Percentiles rank a stretch among this genome's conserved stretches.
These are phyloP conservation scores for Echeveria elegans DNA, from an alignment of 164 flowering plant species.

Conservation along the genomic window DNA sequence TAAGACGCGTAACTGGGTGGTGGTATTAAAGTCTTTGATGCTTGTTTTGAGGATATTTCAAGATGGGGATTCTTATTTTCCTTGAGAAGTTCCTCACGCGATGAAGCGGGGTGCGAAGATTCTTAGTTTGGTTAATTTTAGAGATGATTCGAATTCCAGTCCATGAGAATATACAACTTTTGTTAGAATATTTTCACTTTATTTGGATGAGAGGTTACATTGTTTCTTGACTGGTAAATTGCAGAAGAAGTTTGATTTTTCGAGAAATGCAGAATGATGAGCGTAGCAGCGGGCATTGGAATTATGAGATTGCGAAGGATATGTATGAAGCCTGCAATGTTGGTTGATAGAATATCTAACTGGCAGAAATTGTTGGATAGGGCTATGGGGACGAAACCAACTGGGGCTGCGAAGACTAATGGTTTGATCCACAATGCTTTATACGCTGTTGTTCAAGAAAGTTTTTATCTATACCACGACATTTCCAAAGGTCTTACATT, in stretches of 20 bases:
- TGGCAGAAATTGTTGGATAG: constrained; percentile 79
- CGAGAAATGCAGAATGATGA: constrained; percentile 1
- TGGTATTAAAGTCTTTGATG: constrained; percentile 66
- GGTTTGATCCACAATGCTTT: constrained; percentile 44
- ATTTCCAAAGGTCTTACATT: constrained; percentile 61
- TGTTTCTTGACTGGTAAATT: constrained; percentile 64
- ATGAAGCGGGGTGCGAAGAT: constrained; percentile 60
- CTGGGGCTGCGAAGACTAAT: constrained; percentile 54
- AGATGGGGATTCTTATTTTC: constrained; percentile 69
- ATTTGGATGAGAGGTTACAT: constrained; percentile 74
- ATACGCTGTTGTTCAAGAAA: constrained; percentile 53
- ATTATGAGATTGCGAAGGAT: constrained; percentile 23
- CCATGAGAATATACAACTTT: constrained; percentile 83
- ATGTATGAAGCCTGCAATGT: constrained; percentile 59
- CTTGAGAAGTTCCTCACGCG: constrained; percentile 50
- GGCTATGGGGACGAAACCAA: constrained; percentile 59
- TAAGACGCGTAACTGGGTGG: constrained; percentile 73
- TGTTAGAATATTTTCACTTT: constrained; percentile 63
- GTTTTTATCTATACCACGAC: constrained; percentile 61
- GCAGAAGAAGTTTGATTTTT: constrained; percentile 25
- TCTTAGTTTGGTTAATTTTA: constrained; percentile 58
- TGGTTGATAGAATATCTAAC: constrained; percentile 45
- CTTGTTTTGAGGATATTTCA: constrained; percentile 60
- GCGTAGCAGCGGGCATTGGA: not conserved
- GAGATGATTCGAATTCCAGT: constrained; percentile 54